Percentiles rank a stretch among this genome's conserved stretches.
Conservation (phyloP, 2,329 filamentous ascomycete species). For the Rasamsonia emersonii region DNA sequence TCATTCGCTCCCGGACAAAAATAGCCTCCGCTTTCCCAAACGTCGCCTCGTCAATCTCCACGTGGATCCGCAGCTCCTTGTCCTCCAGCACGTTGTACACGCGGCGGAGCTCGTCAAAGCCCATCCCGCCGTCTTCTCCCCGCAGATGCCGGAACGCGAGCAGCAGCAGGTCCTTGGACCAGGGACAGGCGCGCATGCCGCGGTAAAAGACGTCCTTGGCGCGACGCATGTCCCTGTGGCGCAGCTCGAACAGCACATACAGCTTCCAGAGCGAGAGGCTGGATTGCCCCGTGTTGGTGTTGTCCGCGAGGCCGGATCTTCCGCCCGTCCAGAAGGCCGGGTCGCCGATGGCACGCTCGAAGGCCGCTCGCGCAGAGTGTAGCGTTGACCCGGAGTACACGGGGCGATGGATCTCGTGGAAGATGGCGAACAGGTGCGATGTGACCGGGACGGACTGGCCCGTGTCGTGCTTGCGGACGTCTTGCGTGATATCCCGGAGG, state of each 20-base stretch:
- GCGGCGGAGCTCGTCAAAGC: constrained; percentile 41
- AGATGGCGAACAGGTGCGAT: constrained; percentile 47
- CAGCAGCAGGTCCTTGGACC: constrained; percentile 54
- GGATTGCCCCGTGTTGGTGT: constrained; percentile 20
- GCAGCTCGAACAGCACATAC: constrained; percentile 43
- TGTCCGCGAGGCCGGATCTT: constrained; percentile 12
- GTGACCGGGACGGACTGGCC: constrained; percentile 29
- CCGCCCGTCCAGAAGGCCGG: constrained; percentile 9
- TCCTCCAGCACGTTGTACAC: constrained; percentile 51
- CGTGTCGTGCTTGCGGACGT: constrained; percentile 1
- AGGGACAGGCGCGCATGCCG: constrained; percentile 51
- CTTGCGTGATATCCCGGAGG: constrained; percentile 36
- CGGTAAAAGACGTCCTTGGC: constrained; percentile 48
- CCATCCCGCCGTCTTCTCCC: constrained; percentile 21
- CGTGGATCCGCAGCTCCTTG: constrained; percentile 53
- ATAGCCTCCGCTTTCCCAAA: constrained; percentile 29
- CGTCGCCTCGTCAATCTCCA: constrained; percentile 40
- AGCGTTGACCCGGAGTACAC: constrained; percentile 38
- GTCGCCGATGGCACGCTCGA: constrained; percentile 43
- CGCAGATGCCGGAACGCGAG: constrained; percentile 44
- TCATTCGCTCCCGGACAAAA: too few species aligned
- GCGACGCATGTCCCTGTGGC: constrained; percentile 27
- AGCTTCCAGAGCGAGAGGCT: constrained; percentile 42
- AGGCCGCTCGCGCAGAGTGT: constrained; percentile 47
- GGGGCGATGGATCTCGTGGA: constrained; percentile 43